Conservation (phyloP, 148 eudicot species). For the Rhododendron simsii region DNA sequence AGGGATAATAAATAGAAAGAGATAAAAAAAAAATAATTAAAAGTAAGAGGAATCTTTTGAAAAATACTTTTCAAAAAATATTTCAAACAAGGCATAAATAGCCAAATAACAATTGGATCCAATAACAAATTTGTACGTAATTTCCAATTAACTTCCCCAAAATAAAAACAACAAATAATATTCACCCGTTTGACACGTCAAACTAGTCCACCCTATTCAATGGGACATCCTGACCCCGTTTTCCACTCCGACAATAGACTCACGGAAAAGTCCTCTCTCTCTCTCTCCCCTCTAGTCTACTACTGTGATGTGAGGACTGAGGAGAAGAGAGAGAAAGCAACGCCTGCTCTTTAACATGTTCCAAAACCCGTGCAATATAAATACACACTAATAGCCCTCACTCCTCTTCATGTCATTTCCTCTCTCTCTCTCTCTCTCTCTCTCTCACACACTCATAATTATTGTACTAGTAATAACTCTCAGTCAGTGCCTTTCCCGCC, state of each 20-base stretch:
- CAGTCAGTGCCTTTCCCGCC: background rate
- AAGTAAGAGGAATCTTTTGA: too few species aligned
- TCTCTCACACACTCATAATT: background rate
- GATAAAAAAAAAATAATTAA: too few species aligned
- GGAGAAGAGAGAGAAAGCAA: background rate
- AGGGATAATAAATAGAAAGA: too few species aligned
- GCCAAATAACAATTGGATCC: too few species aligned
- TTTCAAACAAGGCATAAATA: too few species aligned
- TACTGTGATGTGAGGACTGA: background rate
- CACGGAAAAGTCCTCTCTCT: background rate
- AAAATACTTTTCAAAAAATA: too few species aligned
- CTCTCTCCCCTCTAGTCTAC: background rate
- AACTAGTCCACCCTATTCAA: background rate
- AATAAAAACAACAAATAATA: too few species aligned
- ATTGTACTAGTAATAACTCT: background rate
- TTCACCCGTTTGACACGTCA: background rate
- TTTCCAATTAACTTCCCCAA: background rate
- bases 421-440: background rate
- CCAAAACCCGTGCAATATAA: conserved; percentile 4
- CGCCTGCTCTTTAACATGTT: background rate
- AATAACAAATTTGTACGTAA: too few species aligned
- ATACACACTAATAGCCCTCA: background rate
- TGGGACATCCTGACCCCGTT: background rate
- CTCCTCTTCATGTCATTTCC: background rate
- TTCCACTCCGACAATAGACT: background rate